Evolutionary conservation across 768 basidiomycete genomes (phyloP).

Genomic region (Pleurotus citrinopileatus): DNA sequence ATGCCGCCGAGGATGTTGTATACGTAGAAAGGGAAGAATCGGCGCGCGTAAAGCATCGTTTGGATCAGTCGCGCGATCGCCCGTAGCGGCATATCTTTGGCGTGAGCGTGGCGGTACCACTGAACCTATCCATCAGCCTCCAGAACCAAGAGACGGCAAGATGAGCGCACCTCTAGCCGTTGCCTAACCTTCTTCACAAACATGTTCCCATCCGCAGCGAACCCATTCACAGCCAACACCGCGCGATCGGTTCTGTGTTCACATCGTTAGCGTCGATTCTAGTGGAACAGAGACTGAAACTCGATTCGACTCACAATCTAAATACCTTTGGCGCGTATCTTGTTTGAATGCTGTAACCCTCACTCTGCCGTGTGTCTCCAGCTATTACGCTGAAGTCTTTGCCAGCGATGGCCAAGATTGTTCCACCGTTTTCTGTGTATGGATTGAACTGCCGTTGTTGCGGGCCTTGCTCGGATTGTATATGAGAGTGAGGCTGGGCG

Average conservation of each 20-base stretch:
- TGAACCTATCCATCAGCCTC: constrained; percentile 26
- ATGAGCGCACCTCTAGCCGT: constrained; percentile 77
- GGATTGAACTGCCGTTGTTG: constrained; percentile 77
- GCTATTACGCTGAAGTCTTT: constrained; percentile 93
- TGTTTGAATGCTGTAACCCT: constrained; percentile 98
- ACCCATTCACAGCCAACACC: constrained; percentile 94
- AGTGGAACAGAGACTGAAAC: too few relatives aligned
- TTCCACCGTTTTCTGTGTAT: constrained; percentile 92
- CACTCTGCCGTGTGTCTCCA: constrained; percentile 93
- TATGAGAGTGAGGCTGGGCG: background rate
- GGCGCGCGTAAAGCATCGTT: constrained; percentile 93
- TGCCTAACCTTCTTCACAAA: constrained; percentile 97
- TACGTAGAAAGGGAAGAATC: constrained; percentile 98
- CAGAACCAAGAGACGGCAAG: background rate
- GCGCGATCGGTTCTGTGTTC: constrained; percentile 82
- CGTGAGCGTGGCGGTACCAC: constrained; percentile 98
- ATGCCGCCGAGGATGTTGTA: constrained; percentile 96
- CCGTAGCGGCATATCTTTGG: constrained; percentile 95
- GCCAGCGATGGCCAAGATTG: constrained; percentile 94
- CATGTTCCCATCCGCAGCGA: constrained; percentile 96
- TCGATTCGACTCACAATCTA: constrained; percentile 83
- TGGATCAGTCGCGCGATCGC: constrained; percentile 98
- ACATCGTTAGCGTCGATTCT: constrained; percentile 7
- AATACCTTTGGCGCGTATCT: constrained; percentile 96
- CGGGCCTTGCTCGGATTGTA: constrained; percentile 17